Evolutionary conservation across 2,329 filamentous ascomycete genomes (phyloP).

Genomic region (Nannizzia gypsea): DNA sequence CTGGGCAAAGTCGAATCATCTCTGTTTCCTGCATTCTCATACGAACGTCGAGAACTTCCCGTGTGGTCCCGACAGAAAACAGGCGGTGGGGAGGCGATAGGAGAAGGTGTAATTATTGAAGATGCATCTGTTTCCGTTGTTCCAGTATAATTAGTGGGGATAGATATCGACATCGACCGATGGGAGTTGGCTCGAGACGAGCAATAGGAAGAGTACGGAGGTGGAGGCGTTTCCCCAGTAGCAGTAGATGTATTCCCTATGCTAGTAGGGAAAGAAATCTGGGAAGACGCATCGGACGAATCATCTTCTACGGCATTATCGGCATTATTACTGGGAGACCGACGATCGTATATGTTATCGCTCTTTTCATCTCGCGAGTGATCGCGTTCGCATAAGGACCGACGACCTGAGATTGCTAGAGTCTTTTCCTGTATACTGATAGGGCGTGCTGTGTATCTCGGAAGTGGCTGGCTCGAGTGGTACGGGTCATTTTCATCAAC

Average conservation of each 20-base stretch:
- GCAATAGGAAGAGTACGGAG: constrained; percentile 29
- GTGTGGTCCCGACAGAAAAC: constrained; percentile 15
- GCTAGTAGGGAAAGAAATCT: constrained; percentile 32
- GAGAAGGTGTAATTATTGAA: constrained; percentile 8
- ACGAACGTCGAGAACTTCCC: not conserved
- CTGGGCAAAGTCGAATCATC: not conserved
- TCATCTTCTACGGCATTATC: constrained; percentile 20
- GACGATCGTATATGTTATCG: constrained; percentile 13
- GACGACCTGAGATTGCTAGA: constrained; percentile 15
- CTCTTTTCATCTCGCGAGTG: constrained; percentile 3
- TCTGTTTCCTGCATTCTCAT: not conserved
- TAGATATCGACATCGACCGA: constrained; percentile 21
- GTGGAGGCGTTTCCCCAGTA: constrained; percentile 32
- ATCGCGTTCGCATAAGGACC: not conserved
- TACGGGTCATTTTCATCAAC: constrained; percentile 22
- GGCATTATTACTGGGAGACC: constrained; percentile 1
- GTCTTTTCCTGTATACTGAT: constrained; percentile 31
- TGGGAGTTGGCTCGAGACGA: constrained; percentile 23
- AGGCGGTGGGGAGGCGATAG: constrained; percentile 22
- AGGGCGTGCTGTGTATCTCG: constrained; percentile 31
- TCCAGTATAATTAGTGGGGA: constrained; percentile 18
- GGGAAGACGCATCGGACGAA: constrained; percentile 30
- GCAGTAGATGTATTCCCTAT: constrained; percentile 36
- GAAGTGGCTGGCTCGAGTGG: constrained; percentile 25
- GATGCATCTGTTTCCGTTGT: constrained; percentile 6